Conservation (phyloP, 73 alveolate genomes). For the Paraurostyla sp. region DNA sequence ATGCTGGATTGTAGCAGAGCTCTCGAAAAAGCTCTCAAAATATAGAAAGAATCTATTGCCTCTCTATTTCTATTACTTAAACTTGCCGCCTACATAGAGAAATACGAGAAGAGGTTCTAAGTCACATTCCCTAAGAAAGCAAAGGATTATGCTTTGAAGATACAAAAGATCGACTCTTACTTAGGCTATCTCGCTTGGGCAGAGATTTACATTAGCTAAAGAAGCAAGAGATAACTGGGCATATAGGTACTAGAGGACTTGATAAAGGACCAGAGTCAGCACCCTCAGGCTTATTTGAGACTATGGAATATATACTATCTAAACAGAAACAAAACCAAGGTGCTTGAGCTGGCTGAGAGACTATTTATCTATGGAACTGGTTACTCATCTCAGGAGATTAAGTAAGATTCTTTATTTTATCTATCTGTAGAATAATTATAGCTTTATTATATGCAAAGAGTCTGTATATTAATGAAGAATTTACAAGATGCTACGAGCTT, state of each 20-base stretch:
- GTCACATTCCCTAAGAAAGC: neutral
- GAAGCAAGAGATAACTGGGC: constrained; percentile 44
- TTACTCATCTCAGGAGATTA: neutral
- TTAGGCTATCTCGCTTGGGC: constrained; percentile 80
- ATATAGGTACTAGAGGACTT: constrained; percentile 66
- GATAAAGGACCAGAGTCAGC: constrained; percentile 24
- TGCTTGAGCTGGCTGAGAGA: constrained; percentile 50
- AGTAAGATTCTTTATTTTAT: neutral
- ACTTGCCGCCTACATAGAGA: neutral
- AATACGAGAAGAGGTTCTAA: neutral
- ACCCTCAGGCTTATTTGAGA: constrained; percentile 78
- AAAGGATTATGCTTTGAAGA: constrained; percentile 70
- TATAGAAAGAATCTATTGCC: constrained; percentile 3
- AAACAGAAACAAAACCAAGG: neutral
- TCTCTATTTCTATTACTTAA: constrained; percentile 31
- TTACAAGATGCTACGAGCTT: constrained; percentile 24
- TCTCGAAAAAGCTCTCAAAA: neutral
- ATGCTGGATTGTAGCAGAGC: neutral
- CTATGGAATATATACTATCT: constrained; percentile 63
- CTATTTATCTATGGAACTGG: constrained; percentile 37
- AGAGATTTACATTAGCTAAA: constrained; percentile 54
- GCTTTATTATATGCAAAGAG: constrained; percentile 57
- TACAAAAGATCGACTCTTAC: constrained; percentile 54
- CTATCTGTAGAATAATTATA: no score
- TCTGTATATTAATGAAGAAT: constrained; percentile 2